Conservation (phyloP, 2,329 filamentous ascomycete genomes). For the Pseudogymnoascus sp. region DNA sequence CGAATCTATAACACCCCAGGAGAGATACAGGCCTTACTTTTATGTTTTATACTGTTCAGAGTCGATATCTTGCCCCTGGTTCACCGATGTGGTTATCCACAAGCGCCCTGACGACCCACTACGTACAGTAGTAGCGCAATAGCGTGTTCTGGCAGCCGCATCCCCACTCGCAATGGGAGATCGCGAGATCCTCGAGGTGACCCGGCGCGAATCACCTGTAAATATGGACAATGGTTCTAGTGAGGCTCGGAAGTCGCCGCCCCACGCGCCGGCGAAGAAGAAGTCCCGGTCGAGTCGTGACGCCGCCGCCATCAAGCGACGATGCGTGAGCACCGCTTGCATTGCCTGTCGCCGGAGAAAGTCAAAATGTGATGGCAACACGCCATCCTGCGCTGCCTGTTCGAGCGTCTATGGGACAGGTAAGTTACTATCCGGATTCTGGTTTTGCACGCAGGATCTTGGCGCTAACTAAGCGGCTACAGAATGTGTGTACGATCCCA, state of each 20-base stretch:
- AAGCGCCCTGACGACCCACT: neutral
- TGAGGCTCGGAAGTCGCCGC: neutral
- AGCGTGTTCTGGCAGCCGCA: slow-evolving; percentile 4
- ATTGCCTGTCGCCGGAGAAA: slow-evolving; percentile 73
- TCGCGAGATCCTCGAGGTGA: slow-evolving; percentile 4
- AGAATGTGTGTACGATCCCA: slow-evolving; percentile 89
- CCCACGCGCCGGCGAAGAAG: slow-evolving; percentile 10
- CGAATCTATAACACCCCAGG: neutral
- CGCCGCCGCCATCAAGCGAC: slow-evolving; percentile 46
- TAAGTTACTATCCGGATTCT: slow-evolving; percentile 17
- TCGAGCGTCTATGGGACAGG: slow-evolving; percentile 79
- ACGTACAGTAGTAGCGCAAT: slow-evolving; percentile 1
- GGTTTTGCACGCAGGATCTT: neutral
- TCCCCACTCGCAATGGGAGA: slow-evolving; percentile 1
- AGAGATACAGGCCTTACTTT: neutral
- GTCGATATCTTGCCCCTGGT: neutral
- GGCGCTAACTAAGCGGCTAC: slow-evolving; percentile 12
- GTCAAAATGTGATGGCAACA: slow-evolving; percentile 85
- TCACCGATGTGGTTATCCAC: neutral
- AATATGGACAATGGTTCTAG: neutral
- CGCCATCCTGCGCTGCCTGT: slow-evolving; percentile 91
- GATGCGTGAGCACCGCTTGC: slow-evolving; percentile 79
- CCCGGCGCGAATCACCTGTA: neutral
- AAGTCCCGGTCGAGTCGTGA: slow-evolving; percentile 28
- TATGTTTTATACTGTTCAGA: neutral